Base-by-base conservation (phyloP, 1,139 yeast species). In the Geotrichum phurueaensis region DNA sequence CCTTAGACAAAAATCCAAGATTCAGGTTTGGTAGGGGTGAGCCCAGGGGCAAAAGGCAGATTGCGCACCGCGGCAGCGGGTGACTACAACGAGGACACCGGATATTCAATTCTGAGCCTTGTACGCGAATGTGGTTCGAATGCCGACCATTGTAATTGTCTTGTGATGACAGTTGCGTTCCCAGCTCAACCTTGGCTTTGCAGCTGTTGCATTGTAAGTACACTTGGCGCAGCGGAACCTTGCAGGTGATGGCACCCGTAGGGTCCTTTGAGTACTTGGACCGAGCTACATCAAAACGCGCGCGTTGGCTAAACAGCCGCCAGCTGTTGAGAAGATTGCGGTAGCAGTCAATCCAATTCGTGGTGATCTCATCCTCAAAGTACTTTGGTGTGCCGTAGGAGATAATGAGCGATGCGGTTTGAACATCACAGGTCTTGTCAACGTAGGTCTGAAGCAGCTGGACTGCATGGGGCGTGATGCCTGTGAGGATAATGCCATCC, bases 41-140 rank as follows among this genome's bases (percentile, higher is more conserved):
- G n/a, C 47, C 47, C 18, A 91, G 76, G 0, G 96, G 85, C 59
- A 90, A 76, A 45, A 92, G 75, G 69, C 98, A 94, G 9, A 94
- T 86, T 0, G 97, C 91, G 73, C 98, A 94, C 64, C 96, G 77
- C 0, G 99, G 97, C 47, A 90, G 78, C n/a, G 95, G 87, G 0
- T 89, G 83, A 9, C 95, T 94, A 75, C 98, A 92, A 67, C 87
- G 87, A 0, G 92, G 92, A 71, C 97, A 91, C 43, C 72, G 63
- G 48, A 60, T 62, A 31, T 57, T 58, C 18, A 53, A 25, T n/a
- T 59, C 58, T 3, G 59, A 36, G 29, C 47, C 47, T 57, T 57
- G 51, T 7, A 56, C 52, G 18, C 51, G 45, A 13, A 59, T 56
- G 13, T 51, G 58, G 22, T 50, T 51, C 15, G 57, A 39, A 12